phyloP scores from a whole-genome alignment of 2,329 filamentous ascomycete species.

The Aspergillus quadrilineatus region DNA sequence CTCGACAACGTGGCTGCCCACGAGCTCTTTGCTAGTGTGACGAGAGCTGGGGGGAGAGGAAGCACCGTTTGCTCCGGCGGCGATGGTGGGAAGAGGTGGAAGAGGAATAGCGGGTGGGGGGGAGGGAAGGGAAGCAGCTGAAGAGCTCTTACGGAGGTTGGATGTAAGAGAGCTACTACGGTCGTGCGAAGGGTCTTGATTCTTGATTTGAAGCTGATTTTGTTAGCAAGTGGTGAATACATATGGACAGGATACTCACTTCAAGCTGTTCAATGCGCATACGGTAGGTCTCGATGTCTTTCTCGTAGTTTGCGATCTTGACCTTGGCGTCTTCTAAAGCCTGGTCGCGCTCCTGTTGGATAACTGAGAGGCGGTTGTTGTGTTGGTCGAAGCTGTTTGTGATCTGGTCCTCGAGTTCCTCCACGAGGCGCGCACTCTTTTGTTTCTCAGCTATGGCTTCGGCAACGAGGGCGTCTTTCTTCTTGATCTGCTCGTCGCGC shows the following conservation, averaged over 20 bases:
- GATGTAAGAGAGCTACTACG: conserved; percentile 62
- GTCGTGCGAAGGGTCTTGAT: conserved; percentile 47
- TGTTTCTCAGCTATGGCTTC: conserved; percentile 67
- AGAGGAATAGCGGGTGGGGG: conserved; percentile 95
- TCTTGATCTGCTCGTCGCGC: conserved; percentile 46
- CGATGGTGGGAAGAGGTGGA: conserved; percentile 74
- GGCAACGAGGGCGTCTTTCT: conserved; percentile 48
- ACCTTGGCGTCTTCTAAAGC: conserved; percentile 77
- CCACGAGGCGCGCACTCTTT: conserved; percentile 87
- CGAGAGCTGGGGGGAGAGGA: conserved; percentile 62
- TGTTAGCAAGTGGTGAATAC: conserved; percentile 20
- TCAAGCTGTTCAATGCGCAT: conserved; percentile 67
- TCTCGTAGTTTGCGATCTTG: conserved; percentile 62
- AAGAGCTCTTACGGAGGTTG: conserved; percentile 79
- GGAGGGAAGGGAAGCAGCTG: conserved; percentile 80
- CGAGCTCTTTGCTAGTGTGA: conserved; percentile 78
- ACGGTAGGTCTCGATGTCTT: conserved; percentile 62
- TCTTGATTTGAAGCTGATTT: conserved; percentile 43
- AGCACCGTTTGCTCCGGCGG: conserved; percentile 51
- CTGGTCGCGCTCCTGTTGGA: conserved; percentile 70
- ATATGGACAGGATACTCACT: conserved; percentile 50
- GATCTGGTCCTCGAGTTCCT: conserved; percentile 95
- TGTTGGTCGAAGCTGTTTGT: conserved; percentile 94
- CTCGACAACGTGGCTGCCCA: conserved; percentile 79
- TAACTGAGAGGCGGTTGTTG: conserved; percentile 82